A percentile compares a stretch with the other conserved stretches of the same genome.
phyloP scores from a whole-genome alignment of 163 green algal genomes.

The Scenedesmus sp. region DNA sequence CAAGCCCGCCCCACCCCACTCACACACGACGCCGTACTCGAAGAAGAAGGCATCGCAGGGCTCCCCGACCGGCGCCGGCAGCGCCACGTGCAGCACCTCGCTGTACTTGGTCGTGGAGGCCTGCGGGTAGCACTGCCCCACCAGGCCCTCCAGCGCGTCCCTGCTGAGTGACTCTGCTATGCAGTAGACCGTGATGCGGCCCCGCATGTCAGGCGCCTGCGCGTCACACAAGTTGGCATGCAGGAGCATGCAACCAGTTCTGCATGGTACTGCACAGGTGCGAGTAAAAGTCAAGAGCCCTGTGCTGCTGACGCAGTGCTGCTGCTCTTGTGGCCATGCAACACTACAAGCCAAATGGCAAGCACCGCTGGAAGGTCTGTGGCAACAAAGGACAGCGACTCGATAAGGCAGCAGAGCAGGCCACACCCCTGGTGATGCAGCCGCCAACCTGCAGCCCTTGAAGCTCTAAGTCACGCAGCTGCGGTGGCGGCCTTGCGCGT shows the following conservation, averaged over 20 bases:
- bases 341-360: too few relatives aligned
- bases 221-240: not conserved
- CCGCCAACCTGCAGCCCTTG: too few relatives aligned
- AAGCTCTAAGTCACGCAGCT: too few relatives aligned
- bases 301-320: not conserved
- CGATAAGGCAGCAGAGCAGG: too few relatives aligned
- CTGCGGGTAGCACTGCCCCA: constrained; percentile 36
- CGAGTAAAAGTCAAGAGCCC: too few relatives aligned
- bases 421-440: too few relatives aligned
- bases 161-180: constrained; percentile 77
- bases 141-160: constrained; percentile 57
- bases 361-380: too few relatives aligned
- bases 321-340: not conserved
- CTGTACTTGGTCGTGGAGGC: constrained; percentile 33
- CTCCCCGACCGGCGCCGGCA: not conserved
- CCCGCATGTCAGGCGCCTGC: constrained; percentile 36
- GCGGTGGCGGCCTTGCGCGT: too few relatives aligned
- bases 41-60: constrained; percentile 45
- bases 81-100: constrained; percentile 36
- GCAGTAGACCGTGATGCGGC: constrained; percentile 85
- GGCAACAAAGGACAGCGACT: too few relatives aligned
- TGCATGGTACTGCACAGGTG: too few relatives aligned
- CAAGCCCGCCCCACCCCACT: not conserved
- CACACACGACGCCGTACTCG: constrained; percentile 32
- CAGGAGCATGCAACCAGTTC: too few relatives aligned